A percentile compares a stretch with the other conserved stretches of the same genome.
phyloP scores from a whole-genome alignment of 495 filamentous ascomycete species.

The Aspergillus cristatus region DNA sequence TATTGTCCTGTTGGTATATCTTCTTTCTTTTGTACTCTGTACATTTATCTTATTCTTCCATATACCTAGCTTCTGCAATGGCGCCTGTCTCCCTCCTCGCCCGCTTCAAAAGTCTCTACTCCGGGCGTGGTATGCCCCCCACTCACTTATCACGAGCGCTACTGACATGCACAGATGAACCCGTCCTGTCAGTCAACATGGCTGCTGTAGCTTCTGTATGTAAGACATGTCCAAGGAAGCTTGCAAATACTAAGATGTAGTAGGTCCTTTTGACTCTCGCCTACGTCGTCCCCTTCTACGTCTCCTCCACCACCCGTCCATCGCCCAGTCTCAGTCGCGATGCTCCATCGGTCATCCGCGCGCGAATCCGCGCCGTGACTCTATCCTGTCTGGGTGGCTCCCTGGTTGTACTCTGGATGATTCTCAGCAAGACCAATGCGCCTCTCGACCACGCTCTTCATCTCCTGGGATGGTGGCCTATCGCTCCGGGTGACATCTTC shows the following conservation, averaged over 20 bases:
- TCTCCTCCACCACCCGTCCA: conserved; percentile 68
- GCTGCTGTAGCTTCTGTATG: conserved; percentile 46
- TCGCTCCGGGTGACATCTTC: conserved; percentile 50
- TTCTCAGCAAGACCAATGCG: conserved; percentile 36
- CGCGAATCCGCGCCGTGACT: conserved; percentile 70
- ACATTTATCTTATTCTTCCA: too few relatives aligned
- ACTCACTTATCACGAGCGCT: conserved; percentile 1
- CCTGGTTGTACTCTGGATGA: conserved; percentile 50
- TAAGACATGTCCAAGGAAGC: conserved; percentile 1
- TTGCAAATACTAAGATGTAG: background rate
- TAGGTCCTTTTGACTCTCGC: conserved; percentile 67
- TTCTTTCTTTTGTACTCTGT: too few relatives aligned
- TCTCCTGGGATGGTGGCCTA: conserved; percentile 66
- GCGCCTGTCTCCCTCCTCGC: conserved; percentile 28
- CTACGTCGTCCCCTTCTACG: conserved; percentile 90
- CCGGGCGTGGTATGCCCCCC: conserved; percentile 21
- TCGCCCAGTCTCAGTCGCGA: conserved; percentile 77
- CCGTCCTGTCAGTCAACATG: conserved; percentile 38
- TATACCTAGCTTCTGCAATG: conserved; percentile 14
- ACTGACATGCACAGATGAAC: conserved; percentile 26
- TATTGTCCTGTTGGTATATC: background rate
- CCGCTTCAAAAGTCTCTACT: conserved; percentile 30
- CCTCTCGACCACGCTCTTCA: conserved; percentile 46
- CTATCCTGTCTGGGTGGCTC: conserved; percentile 57
- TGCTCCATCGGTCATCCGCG: conserved; percentile 80